These are phyloP conservation scores for Chlamydomonas sphaeroides DNA, from an alignment of 139 green algal species.

Conservation along the genomic window DNA sequence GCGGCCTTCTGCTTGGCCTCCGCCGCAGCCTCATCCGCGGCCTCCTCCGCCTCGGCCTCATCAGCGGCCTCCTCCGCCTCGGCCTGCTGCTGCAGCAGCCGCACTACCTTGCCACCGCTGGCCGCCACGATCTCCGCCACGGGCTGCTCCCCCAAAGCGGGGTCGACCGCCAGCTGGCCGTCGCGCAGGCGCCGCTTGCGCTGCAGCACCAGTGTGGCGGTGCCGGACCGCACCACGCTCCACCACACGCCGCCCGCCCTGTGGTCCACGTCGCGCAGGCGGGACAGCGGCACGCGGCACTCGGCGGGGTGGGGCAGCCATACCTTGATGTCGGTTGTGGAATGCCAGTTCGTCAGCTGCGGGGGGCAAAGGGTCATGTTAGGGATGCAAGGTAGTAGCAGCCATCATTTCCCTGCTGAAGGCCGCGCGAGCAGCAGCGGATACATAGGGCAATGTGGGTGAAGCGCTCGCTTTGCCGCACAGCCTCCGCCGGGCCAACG, in stretches of 20 bases:
- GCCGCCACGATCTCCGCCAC: neutral
- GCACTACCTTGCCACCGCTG: neutral
- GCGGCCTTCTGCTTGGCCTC: neutral
- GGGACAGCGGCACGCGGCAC: neutral
- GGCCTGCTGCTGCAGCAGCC: neutral
- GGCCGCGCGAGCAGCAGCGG: no score
- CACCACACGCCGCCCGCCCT: neutral
- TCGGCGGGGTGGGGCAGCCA: neutral
- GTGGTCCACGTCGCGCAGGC: neutral
- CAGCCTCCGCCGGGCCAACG: no score
- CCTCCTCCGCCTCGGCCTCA: neutral
- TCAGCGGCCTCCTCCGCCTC: no score
- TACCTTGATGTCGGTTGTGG: neutral
- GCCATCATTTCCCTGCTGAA: no score
- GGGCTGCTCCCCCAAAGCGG: neutral
- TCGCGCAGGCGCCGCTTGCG: neutral
- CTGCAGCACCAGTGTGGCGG: neutral
- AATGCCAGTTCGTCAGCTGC: neutral
- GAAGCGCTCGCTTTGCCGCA: no score
- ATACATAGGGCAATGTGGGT: no score
- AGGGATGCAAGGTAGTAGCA: no score
- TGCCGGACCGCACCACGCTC: neutral
- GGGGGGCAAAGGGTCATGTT: no score
- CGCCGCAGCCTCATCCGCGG: no score
- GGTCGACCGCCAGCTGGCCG: neutral